A percentile compares a stretch with the other conserved stretches of the same genome.
Evolutionary conservation across 192 early-diverging fungal genomes (phyloP).

Genomic region (Coemansia sp.): DNA sequence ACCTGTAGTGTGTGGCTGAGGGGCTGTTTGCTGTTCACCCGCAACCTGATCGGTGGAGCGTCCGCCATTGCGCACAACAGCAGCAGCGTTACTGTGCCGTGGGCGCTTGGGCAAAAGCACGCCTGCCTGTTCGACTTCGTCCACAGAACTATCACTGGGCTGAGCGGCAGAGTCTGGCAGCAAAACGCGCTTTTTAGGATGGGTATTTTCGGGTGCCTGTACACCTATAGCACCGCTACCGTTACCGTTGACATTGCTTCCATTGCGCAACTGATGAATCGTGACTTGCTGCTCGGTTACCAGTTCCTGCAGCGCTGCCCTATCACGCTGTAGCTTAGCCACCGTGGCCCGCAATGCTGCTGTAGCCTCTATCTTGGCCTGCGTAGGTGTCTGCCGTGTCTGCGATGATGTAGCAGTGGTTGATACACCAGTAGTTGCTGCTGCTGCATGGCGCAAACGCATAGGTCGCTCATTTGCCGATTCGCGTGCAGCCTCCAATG

Average conservation of each 20-base stretch:
- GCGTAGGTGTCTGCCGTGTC: not conserved
- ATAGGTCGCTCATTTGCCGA: conserved; percentile 38
- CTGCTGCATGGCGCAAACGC: conserved; percentile 41
- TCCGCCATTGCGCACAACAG: no score
- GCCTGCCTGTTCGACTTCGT: no score
- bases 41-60: not conserved
- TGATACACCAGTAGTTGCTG: not conserved
- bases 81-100: not conserved
- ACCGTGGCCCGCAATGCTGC: conserved; percentile 30
- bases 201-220: not conserved
- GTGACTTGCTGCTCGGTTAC: conserved; percentile 49
- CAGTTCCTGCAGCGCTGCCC: conserved; percentile 36
- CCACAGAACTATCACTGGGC: no score
- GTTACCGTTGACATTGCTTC: no score
- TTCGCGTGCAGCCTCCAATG: conserved; percentile 20
- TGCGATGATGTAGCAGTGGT: not conserved
- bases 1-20: not conserved
- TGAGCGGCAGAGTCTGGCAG: not conserved
- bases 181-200: not conserved
- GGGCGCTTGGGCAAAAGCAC: not conserved
- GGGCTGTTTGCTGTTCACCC: no score
- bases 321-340: conserved; percentile 31
- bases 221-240: not conserved
- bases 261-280: conserved; percentile 31
- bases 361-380: not conserved